phyloP scores from a whole-genome alignment of 2,329 filamentous ascomycete species.

The Lecanoromycetidae sp. region DNA sequence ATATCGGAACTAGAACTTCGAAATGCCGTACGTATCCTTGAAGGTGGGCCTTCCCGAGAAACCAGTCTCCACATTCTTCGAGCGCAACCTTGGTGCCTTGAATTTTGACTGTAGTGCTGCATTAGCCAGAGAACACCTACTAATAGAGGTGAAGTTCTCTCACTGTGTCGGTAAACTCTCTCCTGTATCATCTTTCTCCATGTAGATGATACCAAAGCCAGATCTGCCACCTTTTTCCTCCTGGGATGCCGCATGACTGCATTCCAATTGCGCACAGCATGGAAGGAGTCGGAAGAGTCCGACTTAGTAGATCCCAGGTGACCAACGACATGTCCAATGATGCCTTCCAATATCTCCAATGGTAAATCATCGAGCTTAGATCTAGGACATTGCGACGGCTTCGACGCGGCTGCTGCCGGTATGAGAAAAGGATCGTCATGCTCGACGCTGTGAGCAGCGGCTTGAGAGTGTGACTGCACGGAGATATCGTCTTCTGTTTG shows the following conservation, averaged over 20 bases:
- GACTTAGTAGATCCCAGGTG: constrained; percentile 11
- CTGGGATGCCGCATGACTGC: constrained; percentile 14
- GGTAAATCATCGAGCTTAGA: constrained; percentile 9
- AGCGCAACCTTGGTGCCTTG: constrained; percentile 57
- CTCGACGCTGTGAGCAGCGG: constrained; percentile 7
- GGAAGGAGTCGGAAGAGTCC: background rate
- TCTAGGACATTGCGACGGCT: constrained; percentile 7
- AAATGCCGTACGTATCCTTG: constrained; percentile 56
- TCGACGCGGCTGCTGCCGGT: constrained; percentile 10
- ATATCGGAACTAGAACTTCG: constrained; percentile 68
- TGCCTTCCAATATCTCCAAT: constrained; percentile 13
- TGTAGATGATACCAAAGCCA: constrained; percentile 30
- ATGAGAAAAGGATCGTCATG: constrained; percentile 20
- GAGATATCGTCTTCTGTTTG: constrained; percentile 15
- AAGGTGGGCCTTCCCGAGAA: constrained; percentile 47
- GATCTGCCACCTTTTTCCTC: constrained; percentile 12
- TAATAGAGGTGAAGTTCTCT: constrained; percentile 19
- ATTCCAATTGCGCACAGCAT: constrained; percentile 13
- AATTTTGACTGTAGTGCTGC: constrained; percentile 45
- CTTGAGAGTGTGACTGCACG: constrained; percentile 9
- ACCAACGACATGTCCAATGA: constrained; percentile 11
- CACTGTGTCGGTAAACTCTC: constrained; percentile 56
- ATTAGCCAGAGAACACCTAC: background rate
- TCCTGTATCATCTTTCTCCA: constrained; percentile 58
- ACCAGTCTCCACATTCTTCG: constrained; percentile 48